A percentile compares a stretch with the other conserved stretches of the same genome.
Evolutionary conservation across 495 filamentous ascomycete species (phyloP).

Genomic region (Lepidopterella palustris): DNA sequence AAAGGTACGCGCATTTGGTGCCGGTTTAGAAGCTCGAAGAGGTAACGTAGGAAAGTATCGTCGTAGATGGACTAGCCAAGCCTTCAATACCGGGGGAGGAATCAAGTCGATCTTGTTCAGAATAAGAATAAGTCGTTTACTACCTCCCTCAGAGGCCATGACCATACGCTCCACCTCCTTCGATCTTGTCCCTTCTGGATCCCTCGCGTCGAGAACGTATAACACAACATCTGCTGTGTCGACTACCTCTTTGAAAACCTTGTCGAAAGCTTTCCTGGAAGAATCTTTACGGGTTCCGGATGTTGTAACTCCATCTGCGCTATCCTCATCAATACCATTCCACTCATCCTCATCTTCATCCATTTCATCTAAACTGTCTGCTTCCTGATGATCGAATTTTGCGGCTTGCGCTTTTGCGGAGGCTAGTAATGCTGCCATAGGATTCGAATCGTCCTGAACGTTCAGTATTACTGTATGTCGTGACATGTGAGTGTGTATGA

Average conservation of each 20-base stretch:
- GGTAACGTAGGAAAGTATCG: constrained; percentile 91
- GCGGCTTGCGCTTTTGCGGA: constrained; percentile 81
- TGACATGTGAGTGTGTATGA: neutral
- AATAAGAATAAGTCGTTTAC: constrained; percentile 85
- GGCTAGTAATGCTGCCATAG: constrained; percentile 89
- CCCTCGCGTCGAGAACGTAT: constrained; percentile 90
- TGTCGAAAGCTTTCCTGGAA: constrained; percentile 84
- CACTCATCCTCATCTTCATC: constrained; percentile 45
- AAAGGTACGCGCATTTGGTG: constrained; percentile 82
- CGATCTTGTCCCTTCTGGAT: constrained; percentile 86
- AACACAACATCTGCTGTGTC: constrained; percentile 84
- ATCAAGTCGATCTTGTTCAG: constrained; percentile 97
- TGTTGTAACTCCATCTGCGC: constrained; percentile 33
- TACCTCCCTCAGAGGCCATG: constrained; percentile 73
- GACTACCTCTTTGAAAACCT: constrained; percentile 92
- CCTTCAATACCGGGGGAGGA: constrained; percentile 58
- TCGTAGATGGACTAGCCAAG: constrained; percentile 78
- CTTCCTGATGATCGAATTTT: constrained; percentile 61
- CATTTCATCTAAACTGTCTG: constrained; percentile 43
- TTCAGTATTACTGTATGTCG: constrained; percentile 26
- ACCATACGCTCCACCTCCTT: constrained; percentile 79
- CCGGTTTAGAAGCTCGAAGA: constrained; percentile 74
- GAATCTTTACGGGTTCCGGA: constrained; percentile 51
- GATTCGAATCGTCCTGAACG: constrained; percentile 59
- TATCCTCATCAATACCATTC: constrained; percentile 33